Conservation (phyloP, 169 alveolate genomes). For the Plasmodium vivax region DNA sequence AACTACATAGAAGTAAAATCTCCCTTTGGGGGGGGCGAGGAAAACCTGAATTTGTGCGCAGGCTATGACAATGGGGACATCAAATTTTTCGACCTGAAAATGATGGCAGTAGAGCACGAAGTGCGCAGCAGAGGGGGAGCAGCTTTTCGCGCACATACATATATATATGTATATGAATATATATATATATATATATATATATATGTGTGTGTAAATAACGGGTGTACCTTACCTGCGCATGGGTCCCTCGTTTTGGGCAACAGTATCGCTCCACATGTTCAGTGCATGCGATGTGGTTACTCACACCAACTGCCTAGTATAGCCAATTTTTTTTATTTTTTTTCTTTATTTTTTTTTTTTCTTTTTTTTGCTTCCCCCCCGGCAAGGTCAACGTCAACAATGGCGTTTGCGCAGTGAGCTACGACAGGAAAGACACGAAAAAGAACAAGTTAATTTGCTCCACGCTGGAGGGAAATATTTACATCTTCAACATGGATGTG, state of each 20-base stretch:
- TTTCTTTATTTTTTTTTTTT: neutral
- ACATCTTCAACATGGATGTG: slow-evolving; percentile 89
- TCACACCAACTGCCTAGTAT: neutral
- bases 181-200: neutral
- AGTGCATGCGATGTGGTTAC: neutral
- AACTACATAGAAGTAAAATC: slow-evolving; percentile 51
- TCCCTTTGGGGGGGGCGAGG: slow-evolving; percentile 84
- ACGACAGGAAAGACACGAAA: slow-evolving; percentile 90
- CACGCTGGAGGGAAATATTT: slow-evolving; percentile 90
- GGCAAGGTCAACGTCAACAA: slow-evolving; percentile 90
- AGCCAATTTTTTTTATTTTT: neutral
- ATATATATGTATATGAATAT: neutral
- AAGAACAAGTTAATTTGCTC: slow-evolving; percentile 91
- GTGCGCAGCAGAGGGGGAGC: slow-evolving; percentile 1
- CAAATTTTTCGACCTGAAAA: slow-evolving; percentile 88
- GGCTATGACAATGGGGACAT: slow-evolving; percentile 95
- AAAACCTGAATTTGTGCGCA: slow-evolving; percentile 87
- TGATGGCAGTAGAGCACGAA: slow-evolving; percentile 52
- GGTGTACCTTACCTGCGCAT: neutral
- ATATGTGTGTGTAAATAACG: neutral
- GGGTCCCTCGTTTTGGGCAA: neutral
- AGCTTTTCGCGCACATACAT: neutral
- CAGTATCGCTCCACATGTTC: neutral
- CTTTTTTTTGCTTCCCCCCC: slow-evolving; percentile 51
- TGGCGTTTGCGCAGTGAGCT: slow-evolving; percentile 91